phyloP scores from a whole-genome alignment of 2,329 filamentous ascomycete genomes.

The Cyanodermella asteris region DNA sequence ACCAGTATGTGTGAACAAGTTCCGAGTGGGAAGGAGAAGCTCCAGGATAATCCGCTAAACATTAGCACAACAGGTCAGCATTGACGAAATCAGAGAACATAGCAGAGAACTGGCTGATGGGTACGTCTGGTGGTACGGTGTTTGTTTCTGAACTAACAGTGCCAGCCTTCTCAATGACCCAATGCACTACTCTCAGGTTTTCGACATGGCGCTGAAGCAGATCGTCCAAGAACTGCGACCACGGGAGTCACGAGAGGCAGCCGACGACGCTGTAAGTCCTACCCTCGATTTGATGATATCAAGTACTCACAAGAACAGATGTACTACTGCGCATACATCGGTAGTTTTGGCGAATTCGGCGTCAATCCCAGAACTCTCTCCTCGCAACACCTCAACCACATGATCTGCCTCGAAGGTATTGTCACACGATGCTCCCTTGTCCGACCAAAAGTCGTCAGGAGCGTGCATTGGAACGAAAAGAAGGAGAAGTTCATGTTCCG shows the following conservation, averaged over 20 bases:
- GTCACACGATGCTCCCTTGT: conserved; percentile 92
- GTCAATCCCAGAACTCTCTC: conserved; percentile 88
- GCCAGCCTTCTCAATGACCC: conserved; percentile 58
- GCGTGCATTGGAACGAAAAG: conserved; percentile 83
- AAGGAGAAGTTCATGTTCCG: conserved; percentile 72
- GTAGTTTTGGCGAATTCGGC: conserved; percentile 82
- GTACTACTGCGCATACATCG: conserved; percentile 94
- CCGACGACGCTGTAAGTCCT: conserved; percentile 42
- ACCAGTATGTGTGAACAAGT: conserved; percentile 19
- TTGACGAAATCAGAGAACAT: conserved; percentile 82
- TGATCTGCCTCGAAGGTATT: conserved; percentile 94
- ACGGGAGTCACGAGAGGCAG: conserved; percentile 51
- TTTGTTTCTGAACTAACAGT: conserved; percentile 6
- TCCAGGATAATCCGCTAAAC: conserved; percentile 17
- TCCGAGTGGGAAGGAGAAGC: not conserved
- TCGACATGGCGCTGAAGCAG: conserved; percentile 75
- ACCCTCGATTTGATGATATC: conserved; percentile 1
- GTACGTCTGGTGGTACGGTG: conserved; percentile 11
- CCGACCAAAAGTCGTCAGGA: conserved; percentile 91
- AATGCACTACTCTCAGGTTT: conserved; percentile 73
- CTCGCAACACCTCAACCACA: conserved; percentile 75
- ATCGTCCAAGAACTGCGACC: conserved; percentile 63
- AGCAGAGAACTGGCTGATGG: conserved; percentile 60
- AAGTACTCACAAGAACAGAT: conserved; percentile 11
- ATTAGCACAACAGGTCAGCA: conserved; percentile 34